phyloP scores from a whole-genome alignment of 2,329 filamentous ascomycete genomes.

The Colletotrichum sp. region DNA sequence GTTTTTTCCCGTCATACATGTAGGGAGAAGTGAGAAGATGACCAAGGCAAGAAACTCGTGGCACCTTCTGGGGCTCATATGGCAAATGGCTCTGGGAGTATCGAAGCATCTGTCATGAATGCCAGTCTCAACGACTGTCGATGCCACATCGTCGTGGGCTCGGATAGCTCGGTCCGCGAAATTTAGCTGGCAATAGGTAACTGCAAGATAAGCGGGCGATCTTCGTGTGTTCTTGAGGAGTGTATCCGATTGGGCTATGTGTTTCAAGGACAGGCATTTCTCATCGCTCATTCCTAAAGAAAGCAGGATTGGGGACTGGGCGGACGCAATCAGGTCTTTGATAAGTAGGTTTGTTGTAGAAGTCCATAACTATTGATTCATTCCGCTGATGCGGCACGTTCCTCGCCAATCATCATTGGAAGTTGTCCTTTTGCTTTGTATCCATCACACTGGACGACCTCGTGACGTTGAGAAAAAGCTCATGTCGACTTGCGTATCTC shows the following conservation, averaged over 20 bases:
- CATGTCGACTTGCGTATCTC: not conserved
- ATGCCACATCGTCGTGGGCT: not conserved
- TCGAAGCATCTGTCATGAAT: not conserved
- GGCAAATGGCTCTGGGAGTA: not conserved
- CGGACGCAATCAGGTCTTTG: not conserved
- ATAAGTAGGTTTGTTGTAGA: not conserved
- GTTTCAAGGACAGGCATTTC: not conserved
- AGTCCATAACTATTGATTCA: not conserved
- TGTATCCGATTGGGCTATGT: not conserved
- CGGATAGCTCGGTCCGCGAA: not conserved
- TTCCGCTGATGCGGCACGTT: not conserved
- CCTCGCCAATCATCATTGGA: accelerated
- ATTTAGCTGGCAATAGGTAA: not conserved
- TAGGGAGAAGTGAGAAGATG: not conserved
- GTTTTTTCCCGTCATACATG: not conserved
- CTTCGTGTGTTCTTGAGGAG: accelerated
- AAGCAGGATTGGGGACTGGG: not conserved
- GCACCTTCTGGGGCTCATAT: accelerated
- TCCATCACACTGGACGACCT: accelerated
- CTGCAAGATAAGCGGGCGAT: not conserved
- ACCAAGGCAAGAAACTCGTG: not conserved
- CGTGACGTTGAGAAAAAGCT: not conserved
- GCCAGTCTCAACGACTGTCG: not conserved
- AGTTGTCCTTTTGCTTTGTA: accelerated
- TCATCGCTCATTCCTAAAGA: not conserved